phyloP scores from a whole-genome alignment of 164 flowering plant genomes.

The Vitis rupestris region DNA sequence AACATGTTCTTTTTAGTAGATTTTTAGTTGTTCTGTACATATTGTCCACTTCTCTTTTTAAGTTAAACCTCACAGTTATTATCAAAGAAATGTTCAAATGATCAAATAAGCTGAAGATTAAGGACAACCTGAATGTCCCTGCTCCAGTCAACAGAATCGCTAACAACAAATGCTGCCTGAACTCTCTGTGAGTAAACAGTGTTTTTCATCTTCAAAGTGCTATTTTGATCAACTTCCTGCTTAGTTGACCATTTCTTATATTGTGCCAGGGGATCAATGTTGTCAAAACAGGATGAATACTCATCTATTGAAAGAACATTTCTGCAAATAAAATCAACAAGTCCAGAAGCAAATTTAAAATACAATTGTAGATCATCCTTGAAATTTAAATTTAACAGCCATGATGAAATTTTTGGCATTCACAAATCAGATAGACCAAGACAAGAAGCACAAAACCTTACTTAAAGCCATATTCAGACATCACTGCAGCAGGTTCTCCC shows the following conservation, averaged over 20 bases:
- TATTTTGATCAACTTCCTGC: constrained; percentile 11
- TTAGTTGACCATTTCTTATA: constrained; percentile 56
- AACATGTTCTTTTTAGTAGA: too few species aligned
- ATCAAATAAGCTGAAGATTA: neutral
- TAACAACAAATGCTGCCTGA: constrained; percentile 74
- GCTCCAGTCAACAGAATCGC: constrained; percentile 94
- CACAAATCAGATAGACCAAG: neutral
- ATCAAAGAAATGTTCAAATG: neutral
- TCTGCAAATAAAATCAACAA: constrained; percentile 36
- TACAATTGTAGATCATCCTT: neutral
- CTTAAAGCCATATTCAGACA: constrained; percentile 88
- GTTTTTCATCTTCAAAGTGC: constrained; percentile 14
- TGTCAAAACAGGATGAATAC: constrained; percentile 68
- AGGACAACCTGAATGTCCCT: constrained; percentile 83
- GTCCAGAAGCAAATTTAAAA: neutral
- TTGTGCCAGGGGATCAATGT: constrained; percentile 76
- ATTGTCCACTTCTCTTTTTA: too few species aligned
- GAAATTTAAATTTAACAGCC: neutral
- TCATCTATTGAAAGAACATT: constrained; percentile 79
- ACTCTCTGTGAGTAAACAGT: constrained; percentile 50
- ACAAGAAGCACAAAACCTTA: constrained; percentile 26
- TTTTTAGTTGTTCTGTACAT: too few species aligned
- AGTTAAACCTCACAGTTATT: neutral
- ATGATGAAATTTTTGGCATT: neutral
- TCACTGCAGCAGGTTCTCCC: constrained; percentile 87